phyloP scores from a whole-genome alignment of 2,329 filamentous ascomycete genomes.

The Aspergillus jensenii region DNA sequence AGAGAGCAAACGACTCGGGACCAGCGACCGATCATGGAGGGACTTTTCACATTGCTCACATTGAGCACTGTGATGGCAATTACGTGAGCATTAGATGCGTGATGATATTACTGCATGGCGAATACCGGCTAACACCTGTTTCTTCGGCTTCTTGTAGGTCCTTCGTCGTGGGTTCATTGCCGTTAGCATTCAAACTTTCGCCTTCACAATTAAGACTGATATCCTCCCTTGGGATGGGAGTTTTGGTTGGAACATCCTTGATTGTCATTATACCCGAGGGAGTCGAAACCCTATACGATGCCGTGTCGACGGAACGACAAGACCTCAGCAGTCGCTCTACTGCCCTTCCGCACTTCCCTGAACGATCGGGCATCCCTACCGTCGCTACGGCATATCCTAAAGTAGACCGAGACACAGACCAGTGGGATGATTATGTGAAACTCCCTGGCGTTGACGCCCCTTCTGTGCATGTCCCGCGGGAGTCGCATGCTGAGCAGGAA shows the following conservation, averaged over 20 bases:
- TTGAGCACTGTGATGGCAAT: slow-evolving; percentile 66
- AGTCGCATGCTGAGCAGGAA: slow-evolving; percentile 22
- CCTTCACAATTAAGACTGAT: slow-evolving; percentile 84
- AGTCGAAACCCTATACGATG: slow-evolving; percentile 79
- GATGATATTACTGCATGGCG: background rate
- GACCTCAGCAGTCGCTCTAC: slow-evolving; percentile 30
- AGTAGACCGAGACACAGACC: background rate
- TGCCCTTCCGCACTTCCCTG: slow-evolving; percentile 29
- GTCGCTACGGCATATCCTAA: slow-evolving; percentile 11
- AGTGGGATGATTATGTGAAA: background rate
- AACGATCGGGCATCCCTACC: slow-evolving; percentile 20
- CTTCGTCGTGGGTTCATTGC: slow-evolving; percentile 87
- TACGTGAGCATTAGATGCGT: slow-evolving; percentile 50
- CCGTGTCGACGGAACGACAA: slow-evolving; percentile 37
- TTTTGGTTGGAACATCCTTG: slow-evolving; percentile 89
- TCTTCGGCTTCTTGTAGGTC: slow-evolving; percentile 60
- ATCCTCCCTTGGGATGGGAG: slow-evolving; percentile 88
- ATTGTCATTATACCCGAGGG: slow-evolving; percentile 98
- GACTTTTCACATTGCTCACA: slow-evolving; percentile 63
- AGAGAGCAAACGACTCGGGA: slow-evolving; percentile 26
- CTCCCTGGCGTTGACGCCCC: slow-evolving; percentile 7
- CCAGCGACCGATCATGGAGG: slow-evolving; percentile 54
- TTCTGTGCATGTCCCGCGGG: slow-evolving; percentile 24
- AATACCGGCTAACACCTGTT: slow-evolving; percentile 15
- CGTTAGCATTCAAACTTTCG: slow-evolving; percentile 83